Base-by-base conservation (phyloP, 176 grass and related monocot genomes). In the Zea luxurians region DNA sequence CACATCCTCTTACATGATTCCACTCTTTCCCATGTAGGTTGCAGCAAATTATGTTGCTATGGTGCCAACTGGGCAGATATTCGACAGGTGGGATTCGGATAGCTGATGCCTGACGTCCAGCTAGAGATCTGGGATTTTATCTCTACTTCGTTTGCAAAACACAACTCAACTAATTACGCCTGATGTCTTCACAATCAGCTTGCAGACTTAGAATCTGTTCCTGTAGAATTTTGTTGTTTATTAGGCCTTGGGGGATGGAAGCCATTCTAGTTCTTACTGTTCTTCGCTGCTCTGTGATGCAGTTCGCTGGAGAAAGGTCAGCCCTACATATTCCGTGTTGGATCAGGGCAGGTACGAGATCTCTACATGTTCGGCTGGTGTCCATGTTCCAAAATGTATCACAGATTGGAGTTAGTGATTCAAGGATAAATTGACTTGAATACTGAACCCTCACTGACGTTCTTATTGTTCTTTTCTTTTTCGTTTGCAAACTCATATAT, bases 1-100 rank as follows among this genome's bases (percentile, higher is more conserved):
- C 27, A 17, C 50, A 37, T 17, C 1, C 7, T 50, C 17, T 40
- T 7, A 21, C 0, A 40, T 61, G 1, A 1, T 42, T 43, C 57
- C 35, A 16, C 47, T 53, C 62, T n/a, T 61, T 77, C 61, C 42
- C 36, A 54, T 92, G 49, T 77, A 97, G 94, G 95, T 98, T 85
- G 95, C 91, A 72, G 95, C 95, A 81, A 98, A 98, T 37, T 98
- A 92, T 79, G 83, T 98, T 65, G 95, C 95, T 11, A 94, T 98
- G 91, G 85, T 98, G 61, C 89, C 83, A 17, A 82, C 50, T 54
- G 91, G 95, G n/a, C 91, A 98, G 81, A 92, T 98, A 53, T 98
- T 98, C 17, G 91, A 94, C 78, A 98, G 91, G 95, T 98, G 58
- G 17, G 47, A 36, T 61, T 27, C 57, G 8, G 8, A 11, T 6